Base-by-base conservation (phyloP, 495 filamentous ascomycete species). In the Daldinia concentrica region DNA sequence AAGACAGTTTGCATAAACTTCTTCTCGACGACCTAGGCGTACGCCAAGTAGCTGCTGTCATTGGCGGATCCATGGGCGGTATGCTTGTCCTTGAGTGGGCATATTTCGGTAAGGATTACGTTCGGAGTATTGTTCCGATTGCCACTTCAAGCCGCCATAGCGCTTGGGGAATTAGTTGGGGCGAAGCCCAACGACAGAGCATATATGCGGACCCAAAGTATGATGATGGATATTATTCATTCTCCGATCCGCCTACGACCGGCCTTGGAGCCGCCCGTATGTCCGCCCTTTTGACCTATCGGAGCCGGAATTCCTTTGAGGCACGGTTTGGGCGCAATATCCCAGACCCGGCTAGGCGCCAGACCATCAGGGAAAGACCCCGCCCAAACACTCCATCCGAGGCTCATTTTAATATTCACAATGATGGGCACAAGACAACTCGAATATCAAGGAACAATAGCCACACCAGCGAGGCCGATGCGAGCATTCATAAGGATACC, bases 121-220 rank as follows among this genome's bases (percentile, higher is more conserved):
- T 99, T 30, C 90, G 91, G 36, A 87, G 89, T 45, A 92, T 99
- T 77, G 91, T 98, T 29, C 93, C 95, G 3, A 96, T 99, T 72
- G 95, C 95, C 27, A 98, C 95, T 19, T 98, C 95, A 5, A 92
- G 93, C 57, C 88, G 93, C 11, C 95, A 98, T 76, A 97, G 94
- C 68, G 95, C 95, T n/a, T 99, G 95, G 95, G 93, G 95, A 43
- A 99, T 99, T 73, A 97, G 93, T 80, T 98, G 95, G 95, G 94
- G 95, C 45, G 95, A 99, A 79, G 95, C 95, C 24, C 95, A 99
- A 81, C 84, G 95, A 58, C 95, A 99, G 80, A 96, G 93, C 84
- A 99, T 99, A 77, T 99, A 98, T 80, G 93, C 92, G 67, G 95
- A 99, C 75, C 95, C 95, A 22, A 98, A 97, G 81, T 99, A 99